Evolutionary conservation across 1,139 yeast species (phyloP).

Genomic region (Kurtzmaniella quercitrusa): DNA sequence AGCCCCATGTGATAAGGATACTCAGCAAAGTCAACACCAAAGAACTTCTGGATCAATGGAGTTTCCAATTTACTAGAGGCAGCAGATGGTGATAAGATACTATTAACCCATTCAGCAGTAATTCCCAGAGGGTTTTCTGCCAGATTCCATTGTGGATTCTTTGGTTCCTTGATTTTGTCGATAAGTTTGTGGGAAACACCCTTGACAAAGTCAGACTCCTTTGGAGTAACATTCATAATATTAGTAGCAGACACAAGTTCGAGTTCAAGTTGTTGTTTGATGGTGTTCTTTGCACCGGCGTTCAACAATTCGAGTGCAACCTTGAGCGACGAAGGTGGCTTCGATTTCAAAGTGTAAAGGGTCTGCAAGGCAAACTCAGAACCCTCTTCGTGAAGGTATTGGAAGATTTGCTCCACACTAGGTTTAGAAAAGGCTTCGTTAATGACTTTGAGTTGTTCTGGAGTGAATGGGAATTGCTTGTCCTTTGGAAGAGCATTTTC

Average conservation of each 20-base stretch:
- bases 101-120: constrained; percentile 18
- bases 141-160: constrained; percentile 48
- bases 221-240: constrained; percentile 56
- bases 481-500: constrained; percentile 61
- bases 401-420: constrained; percentile 59
- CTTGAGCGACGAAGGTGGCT: constrained; percentile 78
- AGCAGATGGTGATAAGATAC: constrained; percentile 20
- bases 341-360: constrained; percentile 48
- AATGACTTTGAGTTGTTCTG: constrained; percentile 57
- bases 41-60: constrained; percentile 41
- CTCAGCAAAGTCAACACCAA: constrained; percentile 49
- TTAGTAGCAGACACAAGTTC: constrained; percentile 79
- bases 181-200: constrained; percentile 75
- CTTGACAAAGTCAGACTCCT: constrained; percentile 60
- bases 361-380: constrained; percentile 66
- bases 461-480: constrained; percentile 56
- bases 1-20: constrained; percentile 81
- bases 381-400: constrained; percentile 51
- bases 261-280: constrained; percentile 62
- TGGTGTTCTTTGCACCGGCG: constrained; percentile 54
- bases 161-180: constrained; percentile 53
- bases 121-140: constrained; percentile 14
- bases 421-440: constrained; percentile 62
- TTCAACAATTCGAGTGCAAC: constrained; percentile 69
- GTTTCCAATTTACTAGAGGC: constrained; percentile 27